Percentiles rank a stretch among this genome's conserved stretches.
phyloP scores from a whole-genome alignment of 805 yeast species.

The Cyberlindnera galapagoensis region DNA sequence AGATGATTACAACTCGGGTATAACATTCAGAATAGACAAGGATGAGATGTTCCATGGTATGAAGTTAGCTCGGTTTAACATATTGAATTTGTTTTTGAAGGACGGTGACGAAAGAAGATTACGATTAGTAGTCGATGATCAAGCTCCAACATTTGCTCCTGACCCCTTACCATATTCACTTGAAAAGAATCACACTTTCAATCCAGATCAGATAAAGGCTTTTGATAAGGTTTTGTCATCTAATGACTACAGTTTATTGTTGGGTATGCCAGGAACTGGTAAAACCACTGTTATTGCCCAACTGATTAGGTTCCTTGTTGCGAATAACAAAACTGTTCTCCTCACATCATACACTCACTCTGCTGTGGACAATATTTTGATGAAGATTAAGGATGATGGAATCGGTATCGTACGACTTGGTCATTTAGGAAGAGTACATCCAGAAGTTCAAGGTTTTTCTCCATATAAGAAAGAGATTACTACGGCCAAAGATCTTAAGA shows the following conservation, averaged over 20 bases:
- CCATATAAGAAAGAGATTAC: constrained; percentile 36
- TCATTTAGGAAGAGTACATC: constrained; percentile 49
- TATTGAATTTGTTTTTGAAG: constrained; percentile 57
- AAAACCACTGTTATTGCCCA: constrained; percentile 86
- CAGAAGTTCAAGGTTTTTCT: constrained; percentile 46
- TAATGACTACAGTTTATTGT: constrained; percentile 68
- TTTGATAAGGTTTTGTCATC: constrained; percentile 57
- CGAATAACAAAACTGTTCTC: constrained; percentile 58
- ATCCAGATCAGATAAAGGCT: constrained; percentile 67
- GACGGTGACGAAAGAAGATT: constrained; percentile 32
- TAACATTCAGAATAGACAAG: constrained; percentile 63
- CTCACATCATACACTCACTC: constrained; percentile 89
- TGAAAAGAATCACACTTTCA: constrained; percentile 33
- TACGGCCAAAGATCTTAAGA: constrained; percentile 39
- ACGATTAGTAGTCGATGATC: constrained; percentile 28
- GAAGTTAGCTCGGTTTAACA: constrained; percentile 68
- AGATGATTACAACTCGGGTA: constrained; percentile 5
- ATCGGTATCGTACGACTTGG: constrained; percentile 66
- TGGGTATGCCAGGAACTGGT: constrained; percentile 99
- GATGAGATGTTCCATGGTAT: constrained; percentile 74
- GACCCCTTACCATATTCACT: constrained; percentile 20
- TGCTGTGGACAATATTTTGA: constrained; percentile 88
- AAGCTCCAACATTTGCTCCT: constrained; percentile 23
- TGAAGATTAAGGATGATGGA: constrained; percentile 52
- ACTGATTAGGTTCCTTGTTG: constrained; percentile 54